Evolutionary conservation across 1,284 basidiomycete genomes (phyloP).

Genomic region (Ganoderma resinaceum): DNA sequence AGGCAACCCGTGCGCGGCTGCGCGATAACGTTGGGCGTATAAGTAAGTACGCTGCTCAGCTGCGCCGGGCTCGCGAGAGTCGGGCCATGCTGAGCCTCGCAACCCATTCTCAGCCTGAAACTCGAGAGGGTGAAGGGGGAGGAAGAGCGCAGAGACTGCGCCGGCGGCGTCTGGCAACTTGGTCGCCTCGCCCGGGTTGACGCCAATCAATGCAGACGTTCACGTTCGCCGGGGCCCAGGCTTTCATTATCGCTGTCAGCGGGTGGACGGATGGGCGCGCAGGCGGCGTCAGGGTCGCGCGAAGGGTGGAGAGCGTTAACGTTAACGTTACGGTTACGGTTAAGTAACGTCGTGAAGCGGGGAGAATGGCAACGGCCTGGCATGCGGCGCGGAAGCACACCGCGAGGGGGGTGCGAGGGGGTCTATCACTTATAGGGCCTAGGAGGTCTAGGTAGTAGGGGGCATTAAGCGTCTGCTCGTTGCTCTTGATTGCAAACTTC

Average conservation of each 20-base stretch:
- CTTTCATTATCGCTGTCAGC: not conserved
- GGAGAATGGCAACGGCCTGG: not conserved
- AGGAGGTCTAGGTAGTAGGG: no score
- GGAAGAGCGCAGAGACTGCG: not conserved
- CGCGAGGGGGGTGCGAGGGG: no score
- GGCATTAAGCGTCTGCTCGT: no score
- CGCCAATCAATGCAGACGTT: not conserved
- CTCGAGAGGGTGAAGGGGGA: not conserved
- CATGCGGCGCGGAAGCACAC: constrained; percentile 15
- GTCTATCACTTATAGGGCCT: not conserved
- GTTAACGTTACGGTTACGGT: no score
- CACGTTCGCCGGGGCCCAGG: not conserved
- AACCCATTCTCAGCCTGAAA: no score
- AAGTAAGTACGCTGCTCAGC: no score
- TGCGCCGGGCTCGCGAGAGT: not conserved
- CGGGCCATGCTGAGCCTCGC: not conserved
- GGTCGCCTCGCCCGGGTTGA: no score
- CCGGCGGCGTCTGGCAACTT: not conserved
- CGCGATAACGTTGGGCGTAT: not conserved
- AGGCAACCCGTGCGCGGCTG: not conserved
- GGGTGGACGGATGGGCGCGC: not conserved
- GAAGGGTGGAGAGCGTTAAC: not conserved
- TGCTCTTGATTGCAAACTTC: not conserved
- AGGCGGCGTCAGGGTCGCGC: not conserved
- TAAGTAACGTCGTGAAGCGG: not conserved